These are phyloP conservation scores for Phallus indusiatus DNA, from an alignment of 768 basidiomycete species.

Conservation along the genomic window DNA sequence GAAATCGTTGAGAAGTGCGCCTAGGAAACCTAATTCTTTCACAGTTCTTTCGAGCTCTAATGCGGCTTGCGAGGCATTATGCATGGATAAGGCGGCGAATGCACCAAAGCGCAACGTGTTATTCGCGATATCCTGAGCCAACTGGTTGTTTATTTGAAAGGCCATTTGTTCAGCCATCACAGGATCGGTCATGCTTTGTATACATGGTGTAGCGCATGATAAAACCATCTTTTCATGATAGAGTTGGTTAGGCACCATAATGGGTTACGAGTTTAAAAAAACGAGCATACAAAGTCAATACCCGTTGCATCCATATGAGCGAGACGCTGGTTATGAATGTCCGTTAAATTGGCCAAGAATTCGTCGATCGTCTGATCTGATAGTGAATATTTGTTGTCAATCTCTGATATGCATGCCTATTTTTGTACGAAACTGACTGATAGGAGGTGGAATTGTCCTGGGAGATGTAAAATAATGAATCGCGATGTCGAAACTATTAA, in stretches of 20 bases:
- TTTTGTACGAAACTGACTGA: background rate
- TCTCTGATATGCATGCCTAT: background rate
- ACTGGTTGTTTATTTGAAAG: background rate
- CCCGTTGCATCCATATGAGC: conserved; percentile 5
- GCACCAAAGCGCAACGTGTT: conserved; percentile 1
- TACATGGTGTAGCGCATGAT: background rate
- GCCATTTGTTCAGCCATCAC: background rate
- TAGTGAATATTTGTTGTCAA: background rate
- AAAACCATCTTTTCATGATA: background rate
- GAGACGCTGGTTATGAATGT: conserved; percentile 9
- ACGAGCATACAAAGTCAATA: conserved; percentile 1
- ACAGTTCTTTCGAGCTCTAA: background rate
- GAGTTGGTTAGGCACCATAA: background rate
- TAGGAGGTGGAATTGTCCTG: background rate
- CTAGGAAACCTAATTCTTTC: background rate
- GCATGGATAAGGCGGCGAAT: conserved; percentile 1
- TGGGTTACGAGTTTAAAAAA: background rate
- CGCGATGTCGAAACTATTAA: background rate
- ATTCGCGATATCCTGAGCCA: background rate
- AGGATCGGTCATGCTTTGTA: background rate
- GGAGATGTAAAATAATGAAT: background rate
- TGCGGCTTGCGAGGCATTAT: background rate
- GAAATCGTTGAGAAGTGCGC: background rate
- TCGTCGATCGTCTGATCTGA: background rate
- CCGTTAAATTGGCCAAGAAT: conserved; percentile 1